A percentile compares a stretch with the other conserved stretches of the same genome.
phyloP scores from a whole-genome alignment of 108 stramenopile genomes.

The Conticribra weissflogii region DNA sequence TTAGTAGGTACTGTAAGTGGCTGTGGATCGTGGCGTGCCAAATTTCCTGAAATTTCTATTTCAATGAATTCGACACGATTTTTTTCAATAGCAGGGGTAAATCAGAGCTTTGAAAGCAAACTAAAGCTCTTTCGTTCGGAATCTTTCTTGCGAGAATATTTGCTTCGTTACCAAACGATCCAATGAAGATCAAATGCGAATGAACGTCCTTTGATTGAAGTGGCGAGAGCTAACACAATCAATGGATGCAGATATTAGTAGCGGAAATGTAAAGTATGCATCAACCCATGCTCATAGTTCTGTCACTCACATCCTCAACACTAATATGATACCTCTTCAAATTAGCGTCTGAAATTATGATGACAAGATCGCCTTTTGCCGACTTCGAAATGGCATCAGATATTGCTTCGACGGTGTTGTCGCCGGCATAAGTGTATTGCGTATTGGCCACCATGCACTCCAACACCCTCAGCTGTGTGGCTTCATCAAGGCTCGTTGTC shows the following conservation, averaged over 20 bases:
- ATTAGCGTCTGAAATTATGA: slow-evolving; percentile 89
- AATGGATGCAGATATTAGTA: too few relatives aligned
- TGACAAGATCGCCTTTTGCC: slow-evolving; percentile 55
- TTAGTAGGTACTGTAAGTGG: too few relatives aligned
- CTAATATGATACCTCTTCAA: slow-evolving; percentile 82
- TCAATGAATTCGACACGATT: slow-evolving; percentile 55
- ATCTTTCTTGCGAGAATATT: slow-evolving; percentile 43
- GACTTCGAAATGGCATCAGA: slow-evolving; percentile 59
- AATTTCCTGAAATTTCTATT: slow-evolving; percentile 2
- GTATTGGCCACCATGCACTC: slow-evolving; percentile 89
- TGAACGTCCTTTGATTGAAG: background rate
- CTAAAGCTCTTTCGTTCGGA: slow-evolving; percentile 63
- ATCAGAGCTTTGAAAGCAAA: slow-evolving; percentile 66
- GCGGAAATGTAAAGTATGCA: too few relatives aligned
- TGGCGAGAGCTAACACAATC: too few relatives aligned
- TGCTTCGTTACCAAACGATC: slow-evolving; percentile 73
- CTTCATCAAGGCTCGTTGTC: slow-evolving; percentile 57
- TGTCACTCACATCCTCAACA: slow-evolving; percentile 56
- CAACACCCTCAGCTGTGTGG: slow-evolving; percentile 65
- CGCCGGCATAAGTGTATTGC: slow-evolving; percentile 85
- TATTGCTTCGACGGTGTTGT: slow-evolving; percentile 88
- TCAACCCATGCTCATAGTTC: too few relatives aligned
- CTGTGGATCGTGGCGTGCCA: too few relatives aligned
- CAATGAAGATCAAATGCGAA: slow-evolving; percentile 66
- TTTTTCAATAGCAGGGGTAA: slow-evolving; percentile 64